Evolutionary conservation across 768 basidiomycete species (phyloP).

Genomic region (Tricholoma furcatifolium): DNA sequence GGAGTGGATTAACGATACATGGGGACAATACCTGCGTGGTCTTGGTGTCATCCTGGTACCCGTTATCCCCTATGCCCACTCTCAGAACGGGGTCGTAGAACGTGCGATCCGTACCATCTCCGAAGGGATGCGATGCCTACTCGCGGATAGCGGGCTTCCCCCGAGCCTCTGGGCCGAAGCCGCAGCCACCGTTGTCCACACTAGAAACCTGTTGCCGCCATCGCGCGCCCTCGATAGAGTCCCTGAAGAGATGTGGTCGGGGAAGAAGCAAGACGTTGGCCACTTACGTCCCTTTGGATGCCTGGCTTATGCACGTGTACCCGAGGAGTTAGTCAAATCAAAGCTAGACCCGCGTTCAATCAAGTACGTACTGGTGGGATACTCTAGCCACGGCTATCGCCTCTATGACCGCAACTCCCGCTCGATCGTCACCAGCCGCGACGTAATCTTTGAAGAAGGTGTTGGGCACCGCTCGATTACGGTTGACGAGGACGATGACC

Average conservation of each 20-base stretch:
- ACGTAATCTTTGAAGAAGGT: too few relatives aligned
- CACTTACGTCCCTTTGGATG: slow-evolving; percentile 1
- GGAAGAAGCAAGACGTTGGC: background rate
- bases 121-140: background rate
- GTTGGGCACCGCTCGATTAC: too few relatives aligned
- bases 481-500: too few relatives aligned
- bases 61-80: background rate
- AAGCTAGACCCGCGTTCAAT: too few relatives aligned
- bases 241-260: background rate
- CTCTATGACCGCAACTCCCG: too few relatives aligned
- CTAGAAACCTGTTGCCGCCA: background rate
- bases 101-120: background rate
- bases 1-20: background rate
- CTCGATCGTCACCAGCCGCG: too few relatives aligned
- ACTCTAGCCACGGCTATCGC: too few relatives aligned
- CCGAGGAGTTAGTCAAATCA: background rate
- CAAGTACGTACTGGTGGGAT: too few relatives aligned
- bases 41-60: background rate
- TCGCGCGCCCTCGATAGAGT: background rate
- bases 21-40: background rate
- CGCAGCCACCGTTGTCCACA: background rate
- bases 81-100: background rate
- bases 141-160: too few relatives aligned
- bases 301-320: background rate
- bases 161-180: too few relatives aligned